Evolutionary conservation across 768 basidiomycete species (phyloP).

Genomic region (Tephrocybe sp.): DNA sequence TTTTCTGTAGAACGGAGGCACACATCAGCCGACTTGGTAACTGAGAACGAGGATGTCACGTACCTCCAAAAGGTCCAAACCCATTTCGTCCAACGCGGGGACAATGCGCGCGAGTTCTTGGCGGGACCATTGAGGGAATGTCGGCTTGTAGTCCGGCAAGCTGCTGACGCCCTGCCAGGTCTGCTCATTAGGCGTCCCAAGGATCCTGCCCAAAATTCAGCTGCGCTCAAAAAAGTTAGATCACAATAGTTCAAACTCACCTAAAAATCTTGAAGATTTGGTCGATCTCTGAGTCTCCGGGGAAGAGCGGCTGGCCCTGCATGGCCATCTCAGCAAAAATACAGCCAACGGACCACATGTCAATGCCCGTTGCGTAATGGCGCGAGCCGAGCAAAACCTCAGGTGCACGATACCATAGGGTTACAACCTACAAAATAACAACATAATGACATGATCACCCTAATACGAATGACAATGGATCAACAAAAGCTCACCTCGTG

Average conservation of each 20-base stretch:
- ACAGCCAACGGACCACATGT: slow-evolving; percentile 99
- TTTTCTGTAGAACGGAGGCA: slow-evolving; percentile 39
- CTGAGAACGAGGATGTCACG: slow-evolving; percentile 12
- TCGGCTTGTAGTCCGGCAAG: slow-evolving; percentile 92
- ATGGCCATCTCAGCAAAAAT: slow-evolving; percentile 99
- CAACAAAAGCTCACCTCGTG: slow-evolving; percentile 69
- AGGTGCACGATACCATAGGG: slow-evolving; percentile 98
- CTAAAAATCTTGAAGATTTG: slow-evolving; percentile 99
- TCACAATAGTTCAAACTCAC: slow-evolving; percentile 37
- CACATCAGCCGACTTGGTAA: not conserved
- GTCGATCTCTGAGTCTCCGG: slow-evolving; percentile 99
- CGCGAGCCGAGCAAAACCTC: slow-evolving; percentile 95
- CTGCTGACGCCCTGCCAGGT: slow-evolving; percentile 87
- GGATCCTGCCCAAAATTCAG: slow-evolving; percentile 50
- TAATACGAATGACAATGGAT: not conserved
- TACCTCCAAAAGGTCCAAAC: slow-evolving; percentile 80
- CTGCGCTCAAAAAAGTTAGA: not conserved
- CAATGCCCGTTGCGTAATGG: slow-evolving; percentile 96
- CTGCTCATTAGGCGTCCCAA: slow-evolving; percentile 92
- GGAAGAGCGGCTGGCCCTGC: slow-evolving; percentile 87
- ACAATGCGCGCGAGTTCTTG: slow-evolving; percentile 70
- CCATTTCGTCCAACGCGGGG: slow-evolving; percentile 68
- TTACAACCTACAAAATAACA: slow-evolving; percentile 89
- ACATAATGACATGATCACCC: not conserved
- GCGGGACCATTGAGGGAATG: slow-evolving; percentile 93